Evolutionary conservation across 108 stramenopile genomes (phyloP).

Genomic region (Cyclotella baltica): DNA sequence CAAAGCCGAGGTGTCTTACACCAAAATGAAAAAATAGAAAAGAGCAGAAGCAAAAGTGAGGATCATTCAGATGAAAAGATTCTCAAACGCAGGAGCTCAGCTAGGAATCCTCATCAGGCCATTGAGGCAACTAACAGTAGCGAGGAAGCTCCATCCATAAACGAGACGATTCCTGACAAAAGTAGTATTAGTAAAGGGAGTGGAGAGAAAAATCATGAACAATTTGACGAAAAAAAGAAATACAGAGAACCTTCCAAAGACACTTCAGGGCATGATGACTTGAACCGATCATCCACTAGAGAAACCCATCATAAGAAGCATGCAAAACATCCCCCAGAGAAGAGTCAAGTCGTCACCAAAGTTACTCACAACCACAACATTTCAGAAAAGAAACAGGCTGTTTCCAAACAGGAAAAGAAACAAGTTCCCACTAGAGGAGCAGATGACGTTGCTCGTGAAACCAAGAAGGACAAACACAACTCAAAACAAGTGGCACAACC

Average conservation of each 20-base stretch:
- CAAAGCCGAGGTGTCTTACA: slow-evolving; percentile 1
- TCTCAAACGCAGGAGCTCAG: neutral
- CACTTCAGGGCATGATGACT: neutral
- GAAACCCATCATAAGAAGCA: neutral
- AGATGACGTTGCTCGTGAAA: neutral
- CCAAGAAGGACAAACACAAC: neutral
- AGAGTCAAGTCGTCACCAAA: neutral
- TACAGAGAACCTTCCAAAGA: neutral
- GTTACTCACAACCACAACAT: neutral
- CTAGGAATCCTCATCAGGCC: neutral
- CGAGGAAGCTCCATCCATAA: neutral
- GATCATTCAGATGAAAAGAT: neutral
- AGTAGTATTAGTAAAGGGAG: neutral
- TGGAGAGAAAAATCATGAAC: neutral
- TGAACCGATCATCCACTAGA: neutral
- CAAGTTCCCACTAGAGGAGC: neutral
- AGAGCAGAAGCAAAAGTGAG: neutral
- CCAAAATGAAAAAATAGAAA: neutral
- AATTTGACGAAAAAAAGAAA: neutral
- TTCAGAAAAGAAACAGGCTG: neutral
- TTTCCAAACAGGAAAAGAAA: neutral
- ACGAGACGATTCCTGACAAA: neutral
- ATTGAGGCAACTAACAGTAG: neutral
- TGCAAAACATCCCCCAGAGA: neutral
- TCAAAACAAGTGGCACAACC: neutral